Evolutionary conservation across 352 stramenopile genomes (phyloP), one percentile per base, ranked within the genome.

Genomic region (Phytopythium sindhum): DNA sequence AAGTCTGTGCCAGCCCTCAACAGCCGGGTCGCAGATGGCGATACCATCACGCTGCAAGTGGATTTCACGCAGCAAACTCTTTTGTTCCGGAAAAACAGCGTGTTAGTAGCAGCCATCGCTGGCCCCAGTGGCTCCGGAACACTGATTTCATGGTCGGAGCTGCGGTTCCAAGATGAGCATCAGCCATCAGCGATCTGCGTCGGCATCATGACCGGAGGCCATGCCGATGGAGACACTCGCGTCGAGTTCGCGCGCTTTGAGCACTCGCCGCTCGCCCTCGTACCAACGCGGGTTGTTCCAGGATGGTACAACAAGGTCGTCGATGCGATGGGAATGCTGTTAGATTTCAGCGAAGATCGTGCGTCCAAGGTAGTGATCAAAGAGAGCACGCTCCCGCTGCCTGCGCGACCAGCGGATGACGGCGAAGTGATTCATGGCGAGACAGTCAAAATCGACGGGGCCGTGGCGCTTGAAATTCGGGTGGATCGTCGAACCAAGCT

Each of bases 401-500:
- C 57, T 28, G 31, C 47, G 12, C 59, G 54, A 48, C 12, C 48
- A 29, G 14, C n/a, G 0, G 39, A 42, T 31, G 26, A 8, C 0
- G 12, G 26, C 17, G 26, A 35, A 47, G 8, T 23, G 61, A 59
- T 24, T 9, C 39, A 55, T 24, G 21, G 10, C 45, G 65, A 76
- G 37, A 73, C 23, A 8, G 66, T 91, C 26, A 52, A 61, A 5
- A 72, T 91, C 15, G 57, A 68, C n/a, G 77, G 73, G 23, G 85
- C 85, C 17, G 45, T 86, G 14, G 82, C 80, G 26, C 61, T 93
- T 21, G 85, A 94, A 61, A 77, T 94, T 28, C 76, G 74, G 26
- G 87, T 94, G 61, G 85, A 94, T 64, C 71, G 69, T 19, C 73
- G 67, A 1, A 90, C 80, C 5, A 76, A 72, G 26, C n/a, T 94